phyloP scores from a whole-genome alignment of 169 alveolate genomes.

The Eimeria brunetti region DNA sequence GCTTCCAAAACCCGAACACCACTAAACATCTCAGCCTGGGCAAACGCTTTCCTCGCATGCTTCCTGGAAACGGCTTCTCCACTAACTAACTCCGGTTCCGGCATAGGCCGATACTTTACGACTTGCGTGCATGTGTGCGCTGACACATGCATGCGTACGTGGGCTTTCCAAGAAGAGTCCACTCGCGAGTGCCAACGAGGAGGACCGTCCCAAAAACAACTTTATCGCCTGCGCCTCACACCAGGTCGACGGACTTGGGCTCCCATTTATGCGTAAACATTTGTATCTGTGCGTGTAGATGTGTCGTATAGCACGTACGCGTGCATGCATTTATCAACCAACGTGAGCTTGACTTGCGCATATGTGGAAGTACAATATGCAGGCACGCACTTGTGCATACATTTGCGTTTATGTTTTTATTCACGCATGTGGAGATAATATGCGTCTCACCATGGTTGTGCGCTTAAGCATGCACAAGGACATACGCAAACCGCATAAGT shows the following conservation, averaged over 20 bases:
- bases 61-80: not conserved
- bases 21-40: too few species aligned
- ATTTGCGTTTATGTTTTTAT: not conserved
- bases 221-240: slow-evolving; percentile 70
- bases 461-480: not conserved
- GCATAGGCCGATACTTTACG: not conserved
- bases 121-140: not conserved
- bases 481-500: not conserved
- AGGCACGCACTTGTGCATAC: not conserved
- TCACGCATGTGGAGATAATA: not conserved
- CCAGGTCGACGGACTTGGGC: not conserved
- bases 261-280: not conserved
- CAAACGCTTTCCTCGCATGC: not conserved
- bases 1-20: not conserved
- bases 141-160: slow-evolving; percentile 81
- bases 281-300: not conserved
- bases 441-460: not conserved
- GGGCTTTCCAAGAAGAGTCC: slow-evolving; percentile 94
- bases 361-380: not conserved
- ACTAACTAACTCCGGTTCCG: not conserved
- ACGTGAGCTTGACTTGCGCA: not conserved
- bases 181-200: slow-evolving; percentile 89
- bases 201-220: slow-evolving; percentile 91
- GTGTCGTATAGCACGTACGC: not conserved
- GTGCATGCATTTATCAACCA: not conserved